A percentile compares a stretch with the other conserved stretches of the same genome.
Conservation (phyloP, 1,284 basidiomycete genomes). For the Leccinum variabile region DNA sequence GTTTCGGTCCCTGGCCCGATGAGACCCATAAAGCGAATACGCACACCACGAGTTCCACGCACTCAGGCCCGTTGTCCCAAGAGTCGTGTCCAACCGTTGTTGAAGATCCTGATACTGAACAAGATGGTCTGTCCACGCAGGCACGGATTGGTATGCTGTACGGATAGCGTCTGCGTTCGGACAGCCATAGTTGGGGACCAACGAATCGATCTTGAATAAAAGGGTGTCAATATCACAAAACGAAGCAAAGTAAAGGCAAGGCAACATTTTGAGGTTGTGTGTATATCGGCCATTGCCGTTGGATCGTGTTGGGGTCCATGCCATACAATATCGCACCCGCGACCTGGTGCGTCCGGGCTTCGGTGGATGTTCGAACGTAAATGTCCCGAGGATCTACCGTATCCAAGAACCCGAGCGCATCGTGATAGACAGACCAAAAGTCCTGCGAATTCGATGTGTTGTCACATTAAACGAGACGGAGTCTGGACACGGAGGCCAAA, state of each 20-base stretch:
- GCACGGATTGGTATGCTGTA: slow-evolving; percentile 44
- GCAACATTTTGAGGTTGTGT: slow-evolving; percentile 43
- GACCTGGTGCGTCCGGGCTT: slow-evolving; percentile 51
- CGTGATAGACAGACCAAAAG: slow-evolving; percentile 51
- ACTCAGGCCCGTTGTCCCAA: slow-evolving; percentile 45
- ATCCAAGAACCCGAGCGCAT: slow-evolving; percentile 42
- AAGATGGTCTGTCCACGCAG: slow-evolving; percentile 53
- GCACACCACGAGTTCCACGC: slow-evolving; percentile 51
- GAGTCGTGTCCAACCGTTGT: slow-evolving; percentile 40
- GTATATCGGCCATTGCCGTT: slow-evolving; percentile 42
- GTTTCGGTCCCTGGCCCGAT: background rate
- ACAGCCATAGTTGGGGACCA: slow-evolving; percentile 52
- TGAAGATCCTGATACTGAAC: slow-evolving; percentile 42
- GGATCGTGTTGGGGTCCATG: slow-evolving; percentile 44
- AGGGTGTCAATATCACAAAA: background rate
- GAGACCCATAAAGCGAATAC: slow-evolving; percentile 10
- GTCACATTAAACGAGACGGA: background rate
- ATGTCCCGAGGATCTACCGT: slow-evolving; percentile 43
- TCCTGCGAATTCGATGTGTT: slow-evolving; percentile 36
- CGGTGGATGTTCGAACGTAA: slow-evolving; percentile 46
- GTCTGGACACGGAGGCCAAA: background rate
- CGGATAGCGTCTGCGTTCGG: slow-evolving; percentile 46
- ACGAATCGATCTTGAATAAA: slow-evolving; percentile 47
- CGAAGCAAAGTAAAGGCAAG: slow-evolving; percentile 6
- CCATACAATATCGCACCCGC: slow-evolving; percentile 50